phyloP scores from a whole-genome alignment of 169 alveolate species.

The Cryptosporidium sp. region DNA sequence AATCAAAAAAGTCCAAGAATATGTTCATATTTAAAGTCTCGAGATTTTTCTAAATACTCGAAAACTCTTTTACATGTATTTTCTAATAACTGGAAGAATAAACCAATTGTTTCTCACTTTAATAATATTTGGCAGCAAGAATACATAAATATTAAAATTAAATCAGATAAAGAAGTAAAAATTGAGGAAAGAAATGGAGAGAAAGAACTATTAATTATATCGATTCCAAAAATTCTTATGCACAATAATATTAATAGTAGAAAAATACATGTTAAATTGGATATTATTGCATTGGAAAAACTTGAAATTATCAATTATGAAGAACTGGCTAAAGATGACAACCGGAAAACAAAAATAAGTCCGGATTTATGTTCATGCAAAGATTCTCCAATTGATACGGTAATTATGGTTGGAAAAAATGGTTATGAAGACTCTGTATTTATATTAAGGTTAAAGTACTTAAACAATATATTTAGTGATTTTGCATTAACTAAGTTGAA shows the following conservation, averaged over 20 bases:
- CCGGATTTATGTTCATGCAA: slow-evolving; percentile 9
- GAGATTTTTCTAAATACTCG: background rate
- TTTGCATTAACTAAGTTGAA: background rate
- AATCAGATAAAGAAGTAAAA: background rate
- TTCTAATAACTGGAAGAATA: slow-evolving; percentile 39
- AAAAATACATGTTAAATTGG: background rate
- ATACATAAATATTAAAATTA: background rate
- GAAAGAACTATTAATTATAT: background rate
- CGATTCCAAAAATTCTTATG: background rate
- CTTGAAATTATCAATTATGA: background rate
- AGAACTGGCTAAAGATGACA: background rate
- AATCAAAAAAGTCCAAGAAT: background rate
- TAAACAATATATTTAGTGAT: slow-evolving; percentile 11
- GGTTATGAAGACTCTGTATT: background rate
- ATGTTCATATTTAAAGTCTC: background rate
- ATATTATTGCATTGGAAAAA: background rate
- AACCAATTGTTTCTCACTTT: slow-evolving; percentile 36
- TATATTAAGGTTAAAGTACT: slow-evolving; percentile 7
- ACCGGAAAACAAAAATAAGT: background rate
- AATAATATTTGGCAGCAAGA: slow-evolving; percentile 51
- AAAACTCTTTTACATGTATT: slow-evolving; percentile 40
- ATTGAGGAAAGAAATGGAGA: background rate
- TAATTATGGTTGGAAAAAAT: slow-evolving; percentile 1
- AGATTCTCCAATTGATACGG: slow-evolving; percentile 29
- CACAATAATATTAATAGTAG: background rate